These are phyloP conservation scores for Penicillium pancosmium DNA, from an alignment of 495 filamentous ascomycete species.

Conservation along the genomic window DNA sequence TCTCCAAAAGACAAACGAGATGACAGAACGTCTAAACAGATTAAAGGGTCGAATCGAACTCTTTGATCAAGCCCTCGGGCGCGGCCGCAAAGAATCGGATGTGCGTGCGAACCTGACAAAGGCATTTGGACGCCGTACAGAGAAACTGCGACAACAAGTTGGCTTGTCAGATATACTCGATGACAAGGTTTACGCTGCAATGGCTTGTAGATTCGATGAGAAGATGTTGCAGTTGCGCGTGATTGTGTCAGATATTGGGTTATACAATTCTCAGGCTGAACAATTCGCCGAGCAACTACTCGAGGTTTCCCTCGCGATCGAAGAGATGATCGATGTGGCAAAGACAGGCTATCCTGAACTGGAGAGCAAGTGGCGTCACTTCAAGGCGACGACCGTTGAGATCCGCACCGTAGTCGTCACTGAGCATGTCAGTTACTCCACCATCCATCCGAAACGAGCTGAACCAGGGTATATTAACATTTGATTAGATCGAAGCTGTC, in stretches of 20 bases:
- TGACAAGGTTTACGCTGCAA: slow-evolving; percentile 74
- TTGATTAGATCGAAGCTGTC: slow-evolving; percentile 66
- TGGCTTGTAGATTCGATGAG: slow-evolving; percentile 79
- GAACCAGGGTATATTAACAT: slow-evolving; percentile 12
- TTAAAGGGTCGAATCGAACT: slow-evolving; percentile 88
- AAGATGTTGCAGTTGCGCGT: slow-evolving; percentile 89
- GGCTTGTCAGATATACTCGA: slow-evolving; percentile 68
- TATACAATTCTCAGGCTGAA: slow-evolving; percentile 73
- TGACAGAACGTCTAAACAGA: slow-evolving; percentile 84
- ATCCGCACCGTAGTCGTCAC: slow-evolving; percentile 75
- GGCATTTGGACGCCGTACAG: slow-evolving; percentile 82
- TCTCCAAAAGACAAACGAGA: slow-evolving; percentile 73
- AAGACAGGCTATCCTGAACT: slow-evolving; percentile 73
- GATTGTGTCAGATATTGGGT: slow-evolving; percentile 85
- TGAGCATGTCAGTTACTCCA: slow-evolving; percentile 74
- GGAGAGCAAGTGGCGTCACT: slow-evolving; percentile 88
- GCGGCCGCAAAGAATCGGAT: slow-evolving; percentile 90
- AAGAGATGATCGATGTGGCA: slow-evolving; percentile 60
- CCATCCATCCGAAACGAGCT: neutral
- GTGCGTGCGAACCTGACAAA: slow-evolving; percentile 80
- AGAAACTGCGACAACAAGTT: slow-evolving; percentile 72
- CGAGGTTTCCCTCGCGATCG: slow-evolving; percentile 69
- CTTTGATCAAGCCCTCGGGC: slow-evolving; percentile 80
- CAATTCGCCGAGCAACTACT: slow-evolving; percentile 73
- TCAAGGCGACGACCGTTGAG: slow-evolving; percentile 79